Evolutionary conservation across 148 eudicot genomes (phyloP), one percentile per base, ranked within the genome.

Genomic region (Oxyria digyna): DNA sequence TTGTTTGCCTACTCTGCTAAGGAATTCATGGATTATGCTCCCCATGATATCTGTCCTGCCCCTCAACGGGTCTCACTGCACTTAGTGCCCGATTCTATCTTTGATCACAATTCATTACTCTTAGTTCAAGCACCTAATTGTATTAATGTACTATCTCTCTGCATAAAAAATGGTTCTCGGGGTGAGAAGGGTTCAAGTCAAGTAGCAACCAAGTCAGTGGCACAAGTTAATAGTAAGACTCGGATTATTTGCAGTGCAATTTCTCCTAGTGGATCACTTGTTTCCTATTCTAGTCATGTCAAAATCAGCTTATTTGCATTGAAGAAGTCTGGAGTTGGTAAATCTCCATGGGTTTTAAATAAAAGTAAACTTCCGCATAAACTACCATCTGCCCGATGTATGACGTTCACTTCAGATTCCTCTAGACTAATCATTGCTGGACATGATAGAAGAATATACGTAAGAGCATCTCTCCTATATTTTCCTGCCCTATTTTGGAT

Each of bases 41-140:
- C 98, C 10, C 95, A 93, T 86, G 98, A 93, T 88, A 87, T 89
- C 37, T 93, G 95, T 63, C 96, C 88, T 74, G 95, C 91, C 74
- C 96, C 98, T 69, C 96, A 89, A 81, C 88, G 88, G 65, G 80
- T 79, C 63, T 83, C 82, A 20, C 81, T 85, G 70, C 96, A 93
- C 74, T 75, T 89, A 77, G 96, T 81, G 32, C 79, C 70, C 8
- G 82, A 86, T 71, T 83, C 91, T 10, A 66, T 76, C 69, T 77
- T 78, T 75, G 78, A 77, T 74, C 81, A 83, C 73, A 74, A 77
- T 76, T 80, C 91, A 27, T 77, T 93, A 74, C 90, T 93, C 73
- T 75, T 93, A 68, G 82, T 90, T 54, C 96, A 93, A 80, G 78
- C 82, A 26, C 71, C 96, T 8, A 65, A 77, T 63, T 76, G 76